A percentile compares a stretch with the other conserved stretches of the same genome.
Conservation (phyloP, 768 basidiomycete genomes). For the Mycena filopes region DNA sequence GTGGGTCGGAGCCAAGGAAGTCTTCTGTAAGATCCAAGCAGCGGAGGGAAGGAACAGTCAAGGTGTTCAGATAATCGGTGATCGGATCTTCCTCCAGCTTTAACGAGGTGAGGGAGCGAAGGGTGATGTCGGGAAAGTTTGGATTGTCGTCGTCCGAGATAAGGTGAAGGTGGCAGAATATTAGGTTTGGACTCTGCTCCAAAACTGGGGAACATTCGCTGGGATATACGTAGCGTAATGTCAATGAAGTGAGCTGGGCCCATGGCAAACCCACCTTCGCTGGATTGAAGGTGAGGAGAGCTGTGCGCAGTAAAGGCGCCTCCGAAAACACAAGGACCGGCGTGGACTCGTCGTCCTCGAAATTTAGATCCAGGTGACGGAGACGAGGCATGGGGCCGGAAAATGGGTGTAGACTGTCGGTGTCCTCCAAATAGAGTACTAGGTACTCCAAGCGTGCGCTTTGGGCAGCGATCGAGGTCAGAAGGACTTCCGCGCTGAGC, state of each 20-base stretch:
- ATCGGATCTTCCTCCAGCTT: no score
- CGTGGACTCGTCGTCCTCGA: background rate
- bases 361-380: no score
- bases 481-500: no score
- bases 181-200: background rate
- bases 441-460: no score
- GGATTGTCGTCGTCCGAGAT: background rate
- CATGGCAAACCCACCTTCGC: background rate
- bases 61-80: no score
- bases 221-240: background rate
- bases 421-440: no score
- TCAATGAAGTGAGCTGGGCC: background rate
- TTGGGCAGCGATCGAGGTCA: no score
- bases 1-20: background rate
- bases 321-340: background rate
- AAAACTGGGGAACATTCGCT: background rate
- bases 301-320: background rate
- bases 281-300: background rate
- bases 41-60: background rate
- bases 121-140: background rate
- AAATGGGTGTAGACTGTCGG: no score
- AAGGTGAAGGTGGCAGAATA: background rate
- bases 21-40: background rate
- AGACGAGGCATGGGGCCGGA: no score
- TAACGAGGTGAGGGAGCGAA: background rate